A percentile compares a stretch with the other conserved stretches of the same genome.
Evolutionary conservation across 2,329 filamentous ascomycete genomes (phyloP).

Genomic region (Ophiocordyceps camponoti-leonardi): DNA sequence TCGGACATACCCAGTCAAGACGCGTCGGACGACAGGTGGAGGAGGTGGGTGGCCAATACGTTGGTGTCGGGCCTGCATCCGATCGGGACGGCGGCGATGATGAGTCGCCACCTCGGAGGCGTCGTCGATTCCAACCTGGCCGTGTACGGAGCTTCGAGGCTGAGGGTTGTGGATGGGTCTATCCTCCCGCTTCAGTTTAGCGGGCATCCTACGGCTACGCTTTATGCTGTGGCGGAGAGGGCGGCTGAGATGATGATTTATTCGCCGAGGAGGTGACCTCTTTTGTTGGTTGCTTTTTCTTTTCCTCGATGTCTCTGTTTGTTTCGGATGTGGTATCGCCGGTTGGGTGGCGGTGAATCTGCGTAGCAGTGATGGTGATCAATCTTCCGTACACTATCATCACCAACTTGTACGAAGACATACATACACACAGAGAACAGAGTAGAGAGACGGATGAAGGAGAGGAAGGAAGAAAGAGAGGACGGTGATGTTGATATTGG

Average conservation of each 20-base stretch:
- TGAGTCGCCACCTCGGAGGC: slow-evolving; percentile 28
- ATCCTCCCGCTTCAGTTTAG: slow-evolving; percentile 6
- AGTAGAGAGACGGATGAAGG: too few relatives aligned
- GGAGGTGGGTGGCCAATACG: slow-evolving; percentile 2
- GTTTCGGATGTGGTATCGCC: too few relatives aligned
- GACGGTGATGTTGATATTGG: not conserved
- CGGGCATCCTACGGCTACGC: slow-evolving; percentile 4
- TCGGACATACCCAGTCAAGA: too few relatives aligned
- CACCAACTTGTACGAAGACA: too few relatives aligned
- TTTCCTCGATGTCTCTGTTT: too few relatives aligned
- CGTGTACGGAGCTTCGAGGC: slow-evolving; percentile 18
- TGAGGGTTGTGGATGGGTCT: slow-evolving; percentile 7
- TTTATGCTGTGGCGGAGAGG: slow-evolving; percentile 6
- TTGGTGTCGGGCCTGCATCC: slow-evolving; percentile 22
- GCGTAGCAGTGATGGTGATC: too few relatives aligned
- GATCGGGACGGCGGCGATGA: slow-evolving; percentile 31
- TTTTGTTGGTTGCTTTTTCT: too few relatives aligned
- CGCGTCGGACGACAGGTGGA: slow-evolving; percentile 5
- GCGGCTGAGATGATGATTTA: slow-evolving; percentile 3
- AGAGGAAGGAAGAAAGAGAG: not conserved
- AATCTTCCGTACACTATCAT: too few relatives aligned
- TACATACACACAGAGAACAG: too few relatives aligned
- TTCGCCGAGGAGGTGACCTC: too few relatives aligned
- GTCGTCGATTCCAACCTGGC: slow-evolving; percentile 28
- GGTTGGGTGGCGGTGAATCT: too few relatives aligned